phyloP scores from a whole-genome alignment of 148 eudicot genomes.

The Camellia japonica region DNA sequence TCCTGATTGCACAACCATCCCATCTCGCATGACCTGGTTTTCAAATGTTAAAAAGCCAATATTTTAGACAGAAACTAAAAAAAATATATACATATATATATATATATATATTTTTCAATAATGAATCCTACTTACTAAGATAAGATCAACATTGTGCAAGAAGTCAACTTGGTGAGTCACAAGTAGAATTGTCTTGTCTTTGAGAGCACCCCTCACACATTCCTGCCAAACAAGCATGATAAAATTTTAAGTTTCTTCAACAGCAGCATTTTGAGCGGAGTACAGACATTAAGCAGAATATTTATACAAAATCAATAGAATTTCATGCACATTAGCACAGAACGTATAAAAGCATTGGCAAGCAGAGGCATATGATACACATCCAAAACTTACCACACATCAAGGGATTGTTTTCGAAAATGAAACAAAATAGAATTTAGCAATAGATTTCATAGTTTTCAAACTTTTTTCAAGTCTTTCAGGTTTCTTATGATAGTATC shows the following conservation, averaged over 20 bases:
- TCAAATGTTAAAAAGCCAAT: background rate
- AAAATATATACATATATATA: background rate
- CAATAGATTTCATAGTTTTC: background rate
- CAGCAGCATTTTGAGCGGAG: background rate
- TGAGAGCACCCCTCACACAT: slow-evolving; percentile 81
- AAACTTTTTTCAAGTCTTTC: background rate
- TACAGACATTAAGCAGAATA: background rate
- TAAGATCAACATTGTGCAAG: slow-evolving; percentile 85
- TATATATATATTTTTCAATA: background rate
- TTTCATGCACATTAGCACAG: background rate
- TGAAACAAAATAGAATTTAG: background rate
- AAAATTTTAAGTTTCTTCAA: background rate
- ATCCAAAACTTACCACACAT: background rate
- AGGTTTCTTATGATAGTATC: background rate
- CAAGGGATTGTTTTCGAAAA: background rate
- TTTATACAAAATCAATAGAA: background rate
- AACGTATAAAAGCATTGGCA: background rate
- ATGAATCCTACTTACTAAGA: slow-evolving; percentile 46
- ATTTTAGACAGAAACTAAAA: background rate
- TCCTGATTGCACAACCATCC: slow-evolving; percentile 82
- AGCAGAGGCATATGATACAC: background rate
- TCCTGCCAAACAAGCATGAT: slow-evolving; percentile 50
- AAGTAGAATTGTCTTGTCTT: slow-evolving; percentile 76
- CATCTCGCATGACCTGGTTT: slow-evolving; percentile 91
- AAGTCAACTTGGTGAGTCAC: slow-evolving; percentile 99